phyloP scores from a whole-genome alignment of 176 grass and related monocot genomes.

The Ensete glaucum region DNA sequence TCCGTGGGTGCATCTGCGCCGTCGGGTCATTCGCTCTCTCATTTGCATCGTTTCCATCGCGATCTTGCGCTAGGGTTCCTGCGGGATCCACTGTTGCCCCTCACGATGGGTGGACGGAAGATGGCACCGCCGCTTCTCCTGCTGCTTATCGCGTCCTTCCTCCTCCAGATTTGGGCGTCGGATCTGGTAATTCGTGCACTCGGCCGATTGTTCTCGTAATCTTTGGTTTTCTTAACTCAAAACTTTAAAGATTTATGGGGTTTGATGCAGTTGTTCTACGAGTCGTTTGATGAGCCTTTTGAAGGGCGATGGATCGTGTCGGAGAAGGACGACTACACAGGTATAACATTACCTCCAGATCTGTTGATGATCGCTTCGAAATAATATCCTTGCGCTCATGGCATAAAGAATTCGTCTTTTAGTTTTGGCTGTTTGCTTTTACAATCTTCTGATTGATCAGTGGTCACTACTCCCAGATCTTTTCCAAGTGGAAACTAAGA shows the following conservation, averaged over 20 bases:
- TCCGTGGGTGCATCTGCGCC: background rate
- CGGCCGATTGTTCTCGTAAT: background rate
- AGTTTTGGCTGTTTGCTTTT: background rate
- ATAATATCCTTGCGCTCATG: background rate
- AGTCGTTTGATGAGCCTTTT: conserved; percentile 82
- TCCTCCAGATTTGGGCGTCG: conserved; percentile 66
- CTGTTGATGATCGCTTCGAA: background rate
- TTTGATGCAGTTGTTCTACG: conserved; percentile 66
- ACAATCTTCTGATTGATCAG: too few relatives aligned
- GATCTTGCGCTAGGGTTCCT: background rate
- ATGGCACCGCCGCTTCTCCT: conserved; percentile 31
- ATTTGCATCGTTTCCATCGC: background rate
- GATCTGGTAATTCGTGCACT: conserved; percentile 46
- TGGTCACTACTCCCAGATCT: too few relatives aligned
- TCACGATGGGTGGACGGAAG: conserved; percentile 5
- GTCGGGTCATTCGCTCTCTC: background rate
- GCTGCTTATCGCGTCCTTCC: conserved; percentile 42
- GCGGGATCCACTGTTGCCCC: background rate
- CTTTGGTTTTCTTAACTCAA: background rate
- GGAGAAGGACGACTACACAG: conserved; percentile 64
- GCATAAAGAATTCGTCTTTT: background rate
- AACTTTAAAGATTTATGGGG: background rate
- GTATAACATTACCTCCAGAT: conserved; percentile 26
- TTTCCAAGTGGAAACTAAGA: background rate
- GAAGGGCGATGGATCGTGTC: conserved; percentile 67